phyloP scores from a whole-genome alignment of 768 basidiomycete species.

The Chalciporus chontae region DNA sequence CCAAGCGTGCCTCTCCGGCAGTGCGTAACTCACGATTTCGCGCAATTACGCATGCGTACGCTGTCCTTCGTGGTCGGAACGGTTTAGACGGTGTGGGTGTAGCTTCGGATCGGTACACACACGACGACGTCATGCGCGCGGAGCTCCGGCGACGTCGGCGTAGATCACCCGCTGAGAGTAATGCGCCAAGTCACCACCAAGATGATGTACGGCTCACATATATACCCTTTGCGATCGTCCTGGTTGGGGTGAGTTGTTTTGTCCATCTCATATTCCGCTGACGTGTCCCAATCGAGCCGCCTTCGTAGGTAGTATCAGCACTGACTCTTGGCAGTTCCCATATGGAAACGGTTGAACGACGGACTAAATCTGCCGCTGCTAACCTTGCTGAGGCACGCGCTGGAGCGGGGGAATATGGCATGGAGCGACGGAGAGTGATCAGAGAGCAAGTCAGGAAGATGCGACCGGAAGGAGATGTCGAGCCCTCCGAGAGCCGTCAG shows the following conservation, averaged over 20 bases:
- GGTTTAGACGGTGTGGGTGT: background rate
- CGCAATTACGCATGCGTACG: slow-evolving; percentile 62
- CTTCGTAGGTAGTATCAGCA: slow-evolving; percentile 8
- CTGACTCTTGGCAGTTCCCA: slow-evolving; percentile 13
- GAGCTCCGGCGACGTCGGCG: slow-evolving; percentile 51
- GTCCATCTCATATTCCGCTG: background rate
- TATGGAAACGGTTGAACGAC: slow-evolving; percentile 40
- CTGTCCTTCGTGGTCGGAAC: slow-evolving; percentile 29
- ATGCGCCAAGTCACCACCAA: slow-evolving; percentile 19
- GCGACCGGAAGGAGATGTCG: slow-evolving; percentile 14
- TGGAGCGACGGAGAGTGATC: slow-evolving; percentile 49
- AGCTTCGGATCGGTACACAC: background rate
- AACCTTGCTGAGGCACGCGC: slow-evolving; percentile 58
- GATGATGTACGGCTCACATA: slow-evolving; percentile 11
- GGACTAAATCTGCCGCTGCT: slow-evolving; percentile 45
- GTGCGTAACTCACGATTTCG: slow-evolving; percentile 61
- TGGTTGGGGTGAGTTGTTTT: slow-evolving; percentile 13
- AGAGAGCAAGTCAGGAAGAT: slow-evolving; percentile 41
- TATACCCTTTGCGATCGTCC: slow-evolving; percentile 7
- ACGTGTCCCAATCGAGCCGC: background rate
- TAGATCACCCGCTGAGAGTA: background rate
- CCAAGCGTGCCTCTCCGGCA: slow-evolving; percentile 37
- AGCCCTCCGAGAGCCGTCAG: background rate
- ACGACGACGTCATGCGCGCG: slow-evolving; percentile 42
- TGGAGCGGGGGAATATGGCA: slow-evolving; percentile 55